Percentiles rank a stretch among this genome's conserved stretches.
Conservation (phyloP, 2,329 filamentous ascomycete species). For the Phialocephala sp. region DNA sequence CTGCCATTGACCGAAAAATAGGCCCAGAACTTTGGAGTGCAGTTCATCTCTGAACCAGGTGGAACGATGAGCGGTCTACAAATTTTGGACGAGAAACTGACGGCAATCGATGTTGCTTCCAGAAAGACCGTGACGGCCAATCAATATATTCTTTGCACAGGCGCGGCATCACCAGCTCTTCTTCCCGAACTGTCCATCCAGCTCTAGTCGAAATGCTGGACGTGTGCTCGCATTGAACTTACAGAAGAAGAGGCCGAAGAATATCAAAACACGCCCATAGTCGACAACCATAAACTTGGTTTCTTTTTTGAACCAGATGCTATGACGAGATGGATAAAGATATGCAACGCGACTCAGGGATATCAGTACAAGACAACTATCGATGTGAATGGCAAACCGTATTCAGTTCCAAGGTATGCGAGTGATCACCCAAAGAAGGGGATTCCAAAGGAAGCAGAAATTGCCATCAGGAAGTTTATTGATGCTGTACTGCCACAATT, state of each 20-base stretch:
- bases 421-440: slow-evolving; percentile 43
- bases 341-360: slow-evolving; percentile 53
- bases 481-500: slow-evolving; percentile 53
- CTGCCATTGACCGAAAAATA: neutral
- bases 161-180: slow-evolving; percentile 51
- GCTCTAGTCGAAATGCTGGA: slow-evolving; percentile 53
- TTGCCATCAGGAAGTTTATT: slow-evolving; percentile 49
- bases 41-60: slow-evolving; percentile 17
- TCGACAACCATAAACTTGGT: slow-evolving; percentile 56
- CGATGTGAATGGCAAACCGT: slow-evolving; percentile 41
- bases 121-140: slow-evolving; percentile 43
- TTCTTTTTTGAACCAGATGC: slow-evolving; percentile 61
- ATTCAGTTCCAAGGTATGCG: slow-evolving; percentile 47
- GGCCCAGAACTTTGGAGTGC: slow-evolving; percentile 19
- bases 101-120: slow-evolving; percentile 46
- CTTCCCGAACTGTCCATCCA: slow-evolving; percentile 48
- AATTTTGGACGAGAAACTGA: slow-evolving; percentile 45
- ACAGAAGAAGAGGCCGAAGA: slow-evolving; percentile 52
- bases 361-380: slow-evolving; percentile 45
- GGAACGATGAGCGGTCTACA: slow-evolving; percentile 32
- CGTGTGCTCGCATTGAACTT: slow-evolving; percentile 56
- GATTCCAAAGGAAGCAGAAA: slow-evolving; percentile 54
- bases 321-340: slow-evolving; percentile 53
- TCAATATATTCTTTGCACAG: slow-evolving; percentile 51
- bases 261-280: slow-evolving; percentile 55